Conservation (phyloP, 257 asterid species). For the Solanum peruvianum region DNA sequence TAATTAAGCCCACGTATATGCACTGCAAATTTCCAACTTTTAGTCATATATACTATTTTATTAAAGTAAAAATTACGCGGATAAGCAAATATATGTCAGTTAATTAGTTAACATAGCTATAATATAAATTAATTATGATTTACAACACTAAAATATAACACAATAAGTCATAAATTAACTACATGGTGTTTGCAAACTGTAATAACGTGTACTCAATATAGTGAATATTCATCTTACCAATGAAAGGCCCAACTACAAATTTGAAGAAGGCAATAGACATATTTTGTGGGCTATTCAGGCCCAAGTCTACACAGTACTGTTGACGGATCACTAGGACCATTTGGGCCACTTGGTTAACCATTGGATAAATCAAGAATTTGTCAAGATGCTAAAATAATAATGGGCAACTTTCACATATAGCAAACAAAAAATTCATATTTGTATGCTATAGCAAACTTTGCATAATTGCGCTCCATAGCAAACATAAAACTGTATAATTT, state of each 20-base stretch:
- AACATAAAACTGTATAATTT: too few relatives aligned
- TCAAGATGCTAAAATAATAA: neutral
- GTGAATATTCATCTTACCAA: neutral
- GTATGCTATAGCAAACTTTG: too few relatives aligned
- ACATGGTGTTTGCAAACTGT: neutral
- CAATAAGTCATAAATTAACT: neutral
- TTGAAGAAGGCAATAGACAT: neutral
- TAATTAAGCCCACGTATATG: neutral
- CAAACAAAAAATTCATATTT: too few relatives aligned
- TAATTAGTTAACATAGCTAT: too few relatives aligned
- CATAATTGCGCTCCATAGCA: too few relatives aligned
- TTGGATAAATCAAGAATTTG: neutral
- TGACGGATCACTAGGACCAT: neutral
- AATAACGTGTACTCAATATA: neutral
- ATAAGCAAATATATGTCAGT: too few relatives aligned
- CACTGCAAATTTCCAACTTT: neutral
- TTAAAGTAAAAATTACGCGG: too few relatives aligned
- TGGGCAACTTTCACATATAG: too few relatives aligned
- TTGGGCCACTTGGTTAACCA: neutral
- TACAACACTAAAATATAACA: neutral
- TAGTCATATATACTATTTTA: too few relatives aligned
- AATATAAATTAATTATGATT: too few relatives aligned
- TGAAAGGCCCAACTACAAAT: neutral
- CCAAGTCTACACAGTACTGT: neutral
- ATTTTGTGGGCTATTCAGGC: neutral